Percentiles rank a stretch among this genome's conserved stretches.
Conservation (phyloP, 176 grass and related monocot species). For the Cenchrus fungigraminus region DNA sequence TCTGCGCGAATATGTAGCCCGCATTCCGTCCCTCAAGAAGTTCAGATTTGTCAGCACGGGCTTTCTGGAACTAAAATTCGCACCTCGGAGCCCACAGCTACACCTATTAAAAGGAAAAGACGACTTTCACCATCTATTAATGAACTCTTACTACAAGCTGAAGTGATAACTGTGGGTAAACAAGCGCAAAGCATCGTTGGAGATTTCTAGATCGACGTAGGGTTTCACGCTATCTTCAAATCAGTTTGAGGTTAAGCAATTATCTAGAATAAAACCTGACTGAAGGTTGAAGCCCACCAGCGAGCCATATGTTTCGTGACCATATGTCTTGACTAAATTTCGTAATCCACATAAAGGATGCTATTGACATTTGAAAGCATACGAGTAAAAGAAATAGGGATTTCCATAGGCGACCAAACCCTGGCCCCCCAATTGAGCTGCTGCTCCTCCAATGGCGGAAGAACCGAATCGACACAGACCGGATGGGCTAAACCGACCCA, state of each 20-base stretch:
- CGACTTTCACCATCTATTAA: not conserved
- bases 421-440: not conserved
- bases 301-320: not conserved
- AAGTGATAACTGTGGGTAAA: not conserved
- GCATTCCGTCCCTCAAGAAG: slow-evolving; percentile 39
- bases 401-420: slow-evolving; percentile 19
- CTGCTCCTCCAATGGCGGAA: not conserved
- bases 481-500: slow-evolving; percentile 5
- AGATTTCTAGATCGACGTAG: not conserved
- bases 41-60: slow-evolving; percentile 41
- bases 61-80: slow-evolving; percentile 37
- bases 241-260: not conserved
- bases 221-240: not conserved
- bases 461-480: slow-evolving; percentile 30
- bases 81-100: slow-evolving; percentile 25
- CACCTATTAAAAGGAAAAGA: slow-evolving; percentile 15
- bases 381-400: not conserved
- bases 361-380: not conserved
- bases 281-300: not conserved
- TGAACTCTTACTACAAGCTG: not conserved
- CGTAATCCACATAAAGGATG: not conserved
- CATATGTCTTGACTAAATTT: not conserved
- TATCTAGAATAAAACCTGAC: not conserved
- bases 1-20: slow-evolving; percentile 47
- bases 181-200: not conserved